Evolutionary conservation across 2,329 filamentous ascomycete species (phyloP).

Genomic region (Lasiodiplodia gonubiensis): DNA sequence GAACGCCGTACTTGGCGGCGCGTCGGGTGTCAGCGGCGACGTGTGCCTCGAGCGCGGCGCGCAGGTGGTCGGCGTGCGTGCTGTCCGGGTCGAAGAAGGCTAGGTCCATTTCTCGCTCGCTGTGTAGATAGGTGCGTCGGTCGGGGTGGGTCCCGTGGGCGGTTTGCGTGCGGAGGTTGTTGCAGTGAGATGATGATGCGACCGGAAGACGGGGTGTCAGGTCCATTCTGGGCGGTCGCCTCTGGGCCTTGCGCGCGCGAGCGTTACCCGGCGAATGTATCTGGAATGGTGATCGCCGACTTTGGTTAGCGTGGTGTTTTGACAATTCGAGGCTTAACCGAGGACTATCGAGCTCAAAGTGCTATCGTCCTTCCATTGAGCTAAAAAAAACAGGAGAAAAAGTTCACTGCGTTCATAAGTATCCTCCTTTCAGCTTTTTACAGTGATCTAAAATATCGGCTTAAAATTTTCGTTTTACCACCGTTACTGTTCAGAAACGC

Average conservation of each 20-base stretch:
- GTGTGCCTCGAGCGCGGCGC: background rate
- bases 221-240: background rate
- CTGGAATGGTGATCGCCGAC: background rate
- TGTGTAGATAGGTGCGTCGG: background rate
- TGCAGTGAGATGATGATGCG: background rate
- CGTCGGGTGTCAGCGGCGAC: background rate
- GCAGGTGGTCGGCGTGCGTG: conserved; percentile 5
- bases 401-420: too few species aligned
- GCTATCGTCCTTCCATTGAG: too few species aligned
- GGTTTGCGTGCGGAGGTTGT: background rate
- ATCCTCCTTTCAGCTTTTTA: too few species aligned
- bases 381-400: too few species aligned
- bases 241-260: too few species aligned
- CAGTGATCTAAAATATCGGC: too few species aligned
- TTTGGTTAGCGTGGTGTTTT: background rate
- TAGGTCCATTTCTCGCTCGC: background rate
- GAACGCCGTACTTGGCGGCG: conserved; percentile 5
- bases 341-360: too few species aligned
- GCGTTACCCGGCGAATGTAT: background rate
- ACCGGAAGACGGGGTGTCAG: background rate
- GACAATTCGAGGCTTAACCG: too few species aligned
- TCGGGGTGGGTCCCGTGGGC: background rate
- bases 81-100: conserved; percentile 19
- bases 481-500: too few species aligned
- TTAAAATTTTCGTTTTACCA: too few species aligned